These are phyloP conservation scores for Globisporangium mamillatum DNA, from an alignment of 352 stramenopile species.

Conservation along the genomic window DNA sequence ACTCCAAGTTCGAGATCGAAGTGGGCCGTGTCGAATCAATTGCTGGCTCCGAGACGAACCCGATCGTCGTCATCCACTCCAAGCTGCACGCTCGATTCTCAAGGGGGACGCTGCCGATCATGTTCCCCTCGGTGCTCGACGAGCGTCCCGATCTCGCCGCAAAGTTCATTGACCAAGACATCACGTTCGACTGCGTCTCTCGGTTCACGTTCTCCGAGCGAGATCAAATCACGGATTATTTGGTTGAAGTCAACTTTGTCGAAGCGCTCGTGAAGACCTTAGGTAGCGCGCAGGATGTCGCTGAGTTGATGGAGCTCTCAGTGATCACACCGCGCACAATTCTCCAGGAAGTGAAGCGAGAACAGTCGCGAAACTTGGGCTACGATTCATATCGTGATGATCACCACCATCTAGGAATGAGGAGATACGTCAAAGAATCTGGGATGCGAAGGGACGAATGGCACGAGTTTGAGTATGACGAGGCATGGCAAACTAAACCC, in stretches of 20 bases:
- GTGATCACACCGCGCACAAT: neutral
- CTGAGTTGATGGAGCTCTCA: conserved; percentile 12
- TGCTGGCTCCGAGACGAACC: neutral
- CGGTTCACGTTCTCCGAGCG: conserved; percentile 14
- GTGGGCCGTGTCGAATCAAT: neutral
- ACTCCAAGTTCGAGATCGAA: conserved; percentile 7
- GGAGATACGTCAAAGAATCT: neutral
- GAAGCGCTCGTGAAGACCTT: conserved; percentile 8
- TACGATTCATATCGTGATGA: neutral
- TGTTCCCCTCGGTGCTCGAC: conserved; percentile 12
- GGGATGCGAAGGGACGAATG: neutral
- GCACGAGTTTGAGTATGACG: neutral
- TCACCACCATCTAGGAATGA: neutral
- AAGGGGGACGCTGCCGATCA: conserved; percentile 9
- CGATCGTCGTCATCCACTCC: neutral
- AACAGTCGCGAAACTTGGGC: neutral
- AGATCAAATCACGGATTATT: conserved; percentile 5
- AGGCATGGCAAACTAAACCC: neutral
- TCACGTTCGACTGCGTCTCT: conserved; percentile 16
- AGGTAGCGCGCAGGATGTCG: neutral
- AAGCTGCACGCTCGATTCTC: conserved; percentile 8
- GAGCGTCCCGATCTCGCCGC: conserved; percentile 1
- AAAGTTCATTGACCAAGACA: conserved; percentile 9
- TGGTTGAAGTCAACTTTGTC: conserved; percentile 15
- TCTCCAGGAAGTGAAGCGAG: neutral